Evolutionary conservation across 1,139 yeast species (phyloP).

Genomic region (Petasospora rhodanensis): DNA sequence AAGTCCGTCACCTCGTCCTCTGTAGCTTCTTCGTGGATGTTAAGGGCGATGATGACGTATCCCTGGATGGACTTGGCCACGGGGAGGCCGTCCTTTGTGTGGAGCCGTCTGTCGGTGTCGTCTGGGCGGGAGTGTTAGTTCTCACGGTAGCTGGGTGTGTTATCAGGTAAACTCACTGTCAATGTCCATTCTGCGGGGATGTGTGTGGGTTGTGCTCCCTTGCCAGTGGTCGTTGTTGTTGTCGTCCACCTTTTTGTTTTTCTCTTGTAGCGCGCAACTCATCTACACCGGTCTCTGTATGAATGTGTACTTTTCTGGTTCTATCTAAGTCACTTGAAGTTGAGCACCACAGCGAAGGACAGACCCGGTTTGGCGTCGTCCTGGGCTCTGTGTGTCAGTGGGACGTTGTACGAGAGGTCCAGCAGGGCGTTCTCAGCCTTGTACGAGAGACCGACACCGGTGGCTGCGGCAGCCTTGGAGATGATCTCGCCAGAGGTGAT

Average conservation of each 20-base stretch:
- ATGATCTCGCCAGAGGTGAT: constrained; percentile 16
- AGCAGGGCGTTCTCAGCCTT: constrained; percentile 27
- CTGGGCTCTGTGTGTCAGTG: constrained; percentile 27
- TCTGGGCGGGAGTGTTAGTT: too few species aligned
- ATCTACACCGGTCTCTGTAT: too few species aligned
- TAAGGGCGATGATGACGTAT: constrained; percentile 37
- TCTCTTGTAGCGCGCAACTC: too few species aligned
- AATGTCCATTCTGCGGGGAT: too few species aligned
- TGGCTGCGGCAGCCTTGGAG: constrained; percentile 25
- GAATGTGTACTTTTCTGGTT: constrained; percentile 4
- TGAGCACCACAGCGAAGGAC: constrained; percentile 29
- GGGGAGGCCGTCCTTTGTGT: constrained; percentile 13
- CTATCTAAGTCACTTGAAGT: constrained; percentile 15
- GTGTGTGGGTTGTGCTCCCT: too few species aligned
- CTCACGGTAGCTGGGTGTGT: too few species aligned
- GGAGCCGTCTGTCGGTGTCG: not conserved
- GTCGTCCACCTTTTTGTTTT: too few species aligned
- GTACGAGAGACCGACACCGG: constrained; percentile 31
- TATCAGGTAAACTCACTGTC: too few species aligned
- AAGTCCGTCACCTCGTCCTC: constrained; percentile 41
- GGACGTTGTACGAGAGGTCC: constrained; percentile 31
- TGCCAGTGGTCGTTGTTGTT: too few species aligned
- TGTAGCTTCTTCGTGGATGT: constrained; percentile 41
- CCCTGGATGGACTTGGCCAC: constrained; percentile 35
- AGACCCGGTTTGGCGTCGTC: constrained; percentile 30